These are phyloP conservation scores for Paramecium tetraurelia DNA, from an alignment of 73 alveolate genomes.

Conservation along the genomic window DNA sequence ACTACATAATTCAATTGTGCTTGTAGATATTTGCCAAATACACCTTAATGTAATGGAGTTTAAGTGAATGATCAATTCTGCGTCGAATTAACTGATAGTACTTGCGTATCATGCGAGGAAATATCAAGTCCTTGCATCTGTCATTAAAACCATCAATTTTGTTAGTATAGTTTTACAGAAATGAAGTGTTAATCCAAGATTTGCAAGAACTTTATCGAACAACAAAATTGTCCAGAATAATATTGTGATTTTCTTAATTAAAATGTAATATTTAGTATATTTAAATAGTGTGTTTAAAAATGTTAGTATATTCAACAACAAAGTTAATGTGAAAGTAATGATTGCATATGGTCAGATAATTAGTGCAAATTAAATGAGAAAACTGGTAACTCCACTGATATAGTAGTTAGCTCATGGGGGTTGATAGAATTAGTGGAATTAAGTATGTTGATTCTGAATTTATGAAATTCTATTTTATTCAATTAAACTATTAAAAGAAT, in stretches of 20 bases:
- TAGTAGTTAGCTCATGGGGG: too few species aligned
- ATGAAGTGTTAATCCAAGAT: neutral
- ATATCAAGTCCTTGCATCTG: neutral
- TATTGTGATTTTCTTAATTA: neutral
- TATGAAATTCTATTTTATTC: neutral
- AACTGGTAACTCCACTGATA: too few species aligned
- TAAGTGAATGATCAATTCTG: neutral
- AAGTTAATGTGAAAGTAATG: neutral
- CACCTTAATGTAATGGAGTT: neutral
- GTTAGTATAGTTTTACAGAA: neutral
- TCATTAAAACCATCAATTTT: neutral
- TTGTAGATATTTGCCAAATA: neutral
- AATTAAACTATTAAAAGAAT: too few species aligned
- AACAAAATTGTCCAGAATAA: neutral
- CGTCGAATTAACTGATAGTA: neutral
- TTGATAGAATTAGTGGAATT: too few species aligned
- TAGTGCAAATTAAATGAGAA: neutral
- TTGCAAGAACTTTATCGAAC: neutral
- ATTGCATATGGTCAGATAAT: neutral
- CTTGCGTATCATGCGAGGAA: neutral
- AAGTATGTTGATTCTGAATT: neutral
- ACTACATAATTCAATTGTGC: neutral
- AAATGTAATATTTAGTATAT: neutral
- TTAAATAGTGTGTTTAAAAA: neutral
- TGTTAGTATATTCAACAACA: neutral